A percentile compares a stretch with the other conserved stretches of the same genome.
Evolutionary conservation across 2,329 filamentous ascomycete genomes (phyloP).

Genomic region (Aspergillus ibericus): DNA sequence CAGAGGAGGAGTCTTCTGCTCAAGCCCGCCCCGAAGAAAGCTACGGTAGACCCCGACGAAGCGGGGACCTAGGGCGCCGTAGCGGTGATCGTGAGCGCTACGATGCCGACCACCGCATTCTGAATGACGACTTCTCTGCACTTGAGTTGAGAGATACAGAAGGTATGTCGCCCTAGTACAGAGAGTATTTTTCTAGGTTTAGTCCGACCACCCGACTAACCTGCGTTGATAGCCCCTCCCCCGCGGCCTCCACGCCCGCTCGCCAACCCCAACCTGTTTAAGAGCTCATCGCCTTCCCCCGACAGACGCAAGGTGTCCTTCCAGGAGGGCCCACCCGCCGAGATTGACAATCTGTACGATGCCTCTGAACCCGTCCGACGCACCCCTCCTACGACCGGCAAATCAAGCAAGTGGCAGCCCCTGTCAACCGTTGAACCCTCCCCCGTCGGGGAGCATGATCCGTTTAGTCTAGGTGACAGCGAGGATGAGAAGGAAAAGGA

Average conservation of each 20-base stretch:
- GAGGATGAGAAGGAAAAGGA: slow-evolving; percentile 87
- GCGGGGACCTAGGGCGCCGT: slow-evolving; percentile 63
- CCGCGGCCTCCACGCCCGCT: slow-evolving; percentile 62
- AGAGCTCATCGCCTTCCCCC: slow-evolving; percentile 61
- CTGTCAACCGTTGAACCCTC: slow-evolving; percentile 80
- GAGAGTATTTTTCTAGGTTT: not conserved
- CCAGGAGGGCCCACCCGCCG: slow-evolving; percentile 68
- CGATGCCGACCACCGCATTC: slow-evolving; percentile 86
- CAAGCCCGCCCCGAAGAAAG: slow-evolving; percentile 35
- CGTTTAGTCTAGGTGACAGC: slow-evolving; percentile 93
- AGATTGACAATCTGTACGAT: slow-evolving; percentile 74
- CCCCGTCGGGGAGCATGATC: slow-evolving; percentile 86
- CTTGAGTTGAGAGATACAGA: slow-evolving; percentile 64
- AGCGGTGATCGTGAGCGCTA: slow-evolving; percentile 90
- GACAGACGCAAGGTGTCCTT: slow-evolving; percentile 56
- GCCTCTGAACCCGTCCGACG: slow-evolving; percentile 58
- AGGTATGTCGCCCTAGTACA: slow-evolving; percentile 38
- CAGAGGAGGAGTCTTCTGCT: slow-evolving; percentile 48
- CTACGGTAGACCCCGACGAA: slow-evolving; percentile 56
- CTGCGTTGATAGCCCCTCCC: slow-evolving; percentile 48
- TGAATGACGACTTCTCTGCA: slow-evolving; percentile 82
- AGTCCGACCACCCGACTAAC: not conserved
- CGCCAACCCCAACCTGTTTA: slow-evolving; percentile 79
- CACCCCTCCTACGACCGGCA: slow-evolving; percentile 53
- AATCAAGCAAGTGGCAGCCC: slow-evolving; percentile 95